Percentiles rank a stretch among this genome's conserved stretches.
Conservation (phyloP, 2,329 filamentous ascomycete genomes). For the Alternaria atra region DNA sequence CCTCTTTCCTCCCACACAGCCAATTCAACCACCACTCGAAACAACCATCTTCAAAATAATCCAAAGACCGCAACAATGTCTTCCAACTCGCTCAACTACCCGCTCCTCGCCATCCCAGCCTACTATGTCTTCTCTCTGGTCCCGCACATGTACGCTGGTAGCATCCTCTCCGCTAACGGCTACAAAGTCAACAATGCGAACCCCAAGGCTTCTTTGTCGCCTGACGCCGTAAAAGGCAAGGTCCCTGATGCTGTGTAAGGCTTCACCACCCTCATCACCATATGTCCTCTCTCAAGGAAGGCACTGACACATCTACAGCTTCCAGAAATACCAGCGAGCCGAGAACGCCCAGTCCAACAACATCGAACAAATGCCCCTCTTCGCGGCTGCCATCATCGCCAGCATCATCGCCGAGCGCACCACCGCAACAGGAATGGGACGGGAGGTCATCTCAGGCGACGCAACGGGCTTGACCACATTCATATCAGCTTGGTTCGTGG, state of each 20-base stretch:
- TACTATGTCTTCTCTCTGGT: conserved; percentile 37
- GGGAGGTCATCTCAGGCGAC: conserved; percentile 19
- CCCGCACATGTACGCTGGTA: conserved; percentile 31
- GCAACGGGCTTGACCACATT: conserved; percentile 34
- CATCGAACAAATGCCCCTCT: conserved; percentile 37
- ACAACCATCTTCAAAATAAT: neutral
- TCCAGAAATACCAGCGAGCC: conserved; percentile 39
- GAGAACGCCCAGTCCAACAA: conserved; percentile 39
- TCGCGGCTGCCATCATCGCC: conserved; percentile 33
- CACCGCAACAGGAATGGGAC: conserved; percentile 24
- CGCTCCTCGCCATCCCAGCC: conserved; percentile 37
- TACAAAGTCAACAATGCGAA: conserved; percentile 40
- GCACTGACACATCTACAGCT: conserved; percentile 11
- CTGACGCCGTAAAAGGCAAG: conserved; percentile 33
- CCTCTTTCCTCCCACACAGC: neutral
- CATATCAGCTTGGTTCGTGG: conserved; percentile 27
- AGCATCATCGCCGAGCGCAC: conserved; percentile 37
- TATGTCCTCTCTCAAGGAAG: rapidly evolving
- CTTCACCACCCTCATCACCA: neutral
- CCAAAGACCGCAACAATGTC: conserved; percentile 21
- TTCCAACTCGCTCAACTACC: conserved; percentile 33
- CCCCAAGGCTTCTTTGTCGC: conserved; percentile 33
- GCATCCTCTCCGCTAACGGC: conserved; percentile 23
- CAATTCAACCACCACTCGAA: neutral
- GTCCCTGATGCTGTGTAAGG: conserved; percentile 34